phyloP scores from a whole-genome alignment of 257 asterid species.

The Fraxinus quadrangulata region DNA sequence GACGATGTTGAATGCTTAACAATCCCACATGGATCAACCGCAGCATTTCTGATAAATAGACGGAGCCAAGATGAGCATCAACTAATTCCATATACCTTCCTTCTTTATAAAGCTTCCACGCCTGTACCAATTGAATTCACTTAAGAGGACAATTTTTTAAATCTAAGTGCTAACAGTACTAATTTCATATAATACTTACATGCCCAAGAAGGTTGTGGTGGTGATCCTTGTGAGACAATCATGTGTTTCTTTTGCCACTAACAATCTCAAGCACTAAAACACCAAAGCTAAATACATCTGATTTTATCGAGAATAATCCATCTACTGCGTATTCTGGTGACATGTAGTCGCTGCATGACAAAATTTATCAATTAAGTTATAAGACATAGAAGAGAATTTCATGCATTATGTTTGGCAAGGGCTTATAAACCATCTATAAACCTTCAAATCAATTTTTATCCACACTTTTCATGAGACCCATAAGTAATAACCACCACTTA shows the following conservation, averaged over 20 bases:
- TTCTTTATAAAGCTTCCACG: conserved; percentile 43
- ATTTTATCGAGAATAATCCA: conserved; percentile 35
- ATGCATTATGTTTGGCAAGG: neutral
- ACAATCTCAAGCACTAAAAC: conserved; percentile 37
- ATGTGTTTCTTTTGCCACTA: conserved; percentile 32
- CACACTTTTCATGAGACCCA: too few species aligned
- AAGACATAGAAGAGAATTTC: neutral
- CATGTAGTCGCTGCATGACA: conserved; percentile 39
- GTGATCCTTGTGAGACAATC: conserved; percentile 27
- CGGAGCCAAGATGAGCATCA: conserved; percentile 11
- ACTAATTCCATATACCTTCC: conserved; percentile 33
- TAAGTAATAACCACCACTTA: too few species aligned
- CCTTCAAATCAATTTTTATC: too few species aligned
- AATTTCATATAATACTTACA: conserved; percentile 22
- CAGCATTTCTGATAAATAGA: conserved; percentile 20
- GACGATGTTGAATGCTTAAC: conserved; percentile 30
- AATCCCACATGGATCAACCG: conserved; percentile 37
- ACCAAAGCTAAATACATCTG: conserved; percentile 41
- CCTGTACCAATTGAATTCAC: conserved; percentile 23
- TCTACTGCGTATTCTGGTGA: conserved; percentile 37
- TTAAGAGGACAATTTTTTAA: neutral
- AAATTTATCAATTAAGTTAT: neutral
- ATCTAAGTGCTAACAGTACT: neutral
- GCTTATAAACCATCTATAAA: too few species aligned
- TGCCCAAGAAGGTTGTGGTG: conserved; percentile 46